Percentiles rank a stretch among this genome's conserved stretches.
Conservation (phyloP, 1,284 basidiomycete species). For the Cryptococcus sp. region DNA sequence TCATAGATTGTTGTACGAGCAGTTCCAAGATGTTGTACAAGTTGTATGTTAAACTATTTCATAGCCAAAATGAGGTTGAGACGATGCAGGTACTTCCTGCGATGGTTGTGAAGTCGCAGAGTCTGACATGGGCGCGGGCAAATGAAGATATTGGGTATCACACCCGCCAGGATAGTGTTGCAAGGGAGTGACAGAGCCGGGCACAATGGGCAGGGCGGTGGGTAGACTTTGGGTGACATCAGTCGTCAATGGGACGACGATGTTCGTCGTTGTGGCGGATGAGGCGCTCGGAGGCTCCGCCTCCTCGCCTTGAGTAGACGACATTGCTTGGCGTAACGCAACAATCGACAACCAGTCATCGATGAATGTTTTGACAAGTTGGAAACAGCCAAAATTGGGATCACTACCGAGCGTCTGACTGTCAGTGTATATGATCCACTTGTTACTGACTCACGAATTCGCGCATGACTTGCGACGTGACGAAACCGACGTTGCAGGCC, state of each 20-base stretch:
- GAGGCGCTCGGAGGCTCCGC: no score
- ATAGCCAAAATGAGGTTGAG: neutral
- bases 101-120: neutral
- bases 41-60: no score
- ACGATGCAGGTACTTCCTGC: neutral
- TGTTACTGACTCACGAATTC: slow-evolving; percentile 33
- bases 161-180: no score
- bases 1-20: neutral
- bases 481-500: slow-evolving; percentile 33
- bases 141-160: no score
- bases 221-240: neutral
- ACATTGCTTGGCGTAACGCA: slow-evolving; percentile 32
- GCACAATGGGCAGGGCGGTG: neutral
- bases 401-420: slow-evolving; percentile 39
- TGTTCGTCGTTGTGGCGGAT: no score
- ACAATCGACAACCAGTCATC: slow-evolving; percentile 45
- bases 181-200: neutral
- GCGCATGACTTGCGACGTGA: slow-evolving; percentile 45
- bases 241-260: no score
- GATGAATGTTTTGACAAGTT: slow-evolving; percentile 49
- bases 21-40: no score
- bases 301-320: slow-evolving; percentile 16
- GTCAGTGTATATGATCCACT: neutral
- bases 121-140: neutral
- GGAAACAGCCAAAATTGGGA: slow-evolving; percentile 44